Base-by-base conservation (phyloP, 768 basidiomycete genomes). In the Tricholoma hemisulphureum region DNA sequence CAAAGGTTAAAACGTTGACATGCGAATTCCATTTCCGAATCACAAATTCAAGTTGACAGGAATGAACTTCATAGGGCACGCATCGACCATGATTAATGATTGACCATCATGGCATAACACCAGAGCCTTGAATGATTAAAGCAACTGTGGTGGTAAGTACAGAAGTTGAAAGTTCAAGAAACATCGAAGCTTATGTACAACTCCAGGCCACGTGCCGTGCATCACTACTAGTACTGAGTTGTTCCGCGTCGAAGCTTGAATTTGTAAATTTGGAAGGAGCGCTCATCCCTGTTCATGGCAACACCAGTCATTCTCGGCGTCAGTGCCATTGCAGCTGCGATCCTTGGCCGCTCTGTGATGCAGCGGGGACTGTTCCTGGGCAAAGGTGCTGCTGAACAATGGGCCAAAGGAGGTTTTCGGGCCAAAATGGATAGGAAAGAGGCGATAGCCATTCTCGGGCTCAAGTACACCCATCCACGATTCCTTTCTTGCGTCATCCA, bases 381-480 rank as follows among this genome's bases (percentile, higher is more conserved):
- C 11, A 82, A 76, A 62, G 78, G 76, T 21, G 87, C 81, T 10
- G 88, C 87, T 11, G 88, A 94, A 41, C 83, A 95, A 70, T 98
- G 93, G 86, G 87, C 80, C 16, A 93, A 88, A 73, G 96, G 96
- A 56, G 96, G 97, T 7, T 99, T 99, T 83, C 88, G 86, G 69
- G 79, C 85, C 24, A 97, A 93, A 80, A 98, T 98, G 95, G 96
- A 98, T 69, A 81, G 91, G 65, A 90, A 86, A 59, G 97, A 98
- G 76, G 97, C 97, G 6, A 83, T 93, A 58, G 83, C 86, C 58
- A 87, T 99, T 65, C 83, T 99, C 41, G 96, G 96, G 14, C 78
- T 98, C 54, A 96, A 89, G 97, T 97, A 59, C 63, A 91, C 82
- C 31, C 24, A 34, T 39, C n/a, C n/a, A n/a, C n/a, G n/a, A 49